These are phyloP conservation scores for Aureobasidium sp. DNA, from an alignment of 2,329 filamentous ascomycete genomes.

Conservation along the genomic window DNA sequence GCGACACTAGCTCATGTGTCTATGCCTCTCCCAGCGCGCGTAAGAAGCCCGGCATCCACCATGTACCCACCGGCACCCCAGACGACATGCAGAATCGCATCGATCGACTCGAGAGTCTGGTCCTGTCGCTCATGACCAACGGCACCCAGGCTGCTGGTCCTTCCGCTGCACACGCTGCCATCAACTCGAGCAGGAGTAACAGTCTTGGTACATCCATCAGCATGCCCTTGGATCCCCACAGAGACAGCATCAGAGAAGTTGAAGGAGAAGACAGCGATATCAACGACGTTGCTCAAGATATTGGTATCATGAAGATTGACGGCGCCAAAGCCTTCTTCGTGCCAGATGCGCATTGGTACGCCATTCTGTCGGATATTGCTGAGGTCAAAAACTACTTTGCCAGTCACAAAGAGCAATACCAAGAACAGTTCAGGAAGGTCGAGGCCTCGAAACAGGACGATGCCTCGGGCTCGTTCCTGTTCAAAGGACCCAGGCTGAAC, in stretches of 20 bases:
- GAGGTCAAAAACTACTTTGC: slow-evolving; percentile 90
- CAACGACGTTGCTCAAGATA: slow-evolving; percentile 40
- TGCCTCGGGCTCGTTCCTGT: slow-evolving; percentile 67
- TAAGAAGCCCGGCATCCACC: slow-evolving; percentile 53
- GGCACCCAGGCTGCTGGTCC: slow-evolving; percentile 55
- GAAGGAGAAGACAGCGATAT: slow-evolving; percentile 52
- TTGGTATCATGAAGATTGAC: slow-evolving; percentile 45
- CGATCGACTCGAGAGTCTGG: slow-evolving; percentile 84
- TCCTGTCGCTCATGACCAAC: slow-evolving; percentile 89
- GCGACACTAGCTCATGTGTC: slow-evolving; percentile 69
- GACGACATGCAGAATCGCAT: slow-evolving; percentile 99
- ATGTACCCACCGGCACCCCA: slow-evolving; percentile 44
- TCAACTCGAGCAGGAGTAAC: slow-evolving; percentile 35
- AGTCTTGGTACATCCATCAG: slow-evolving; percentile 25
- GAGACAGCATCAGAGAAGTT: slow-evolving; percentile 46
- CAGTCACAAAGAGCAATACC: slow-evolving; percentile 79
- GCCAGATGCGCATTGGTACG: slow-evolving; percentile 45
- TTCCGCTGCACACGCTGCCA: slow-evolving; percentile 46
- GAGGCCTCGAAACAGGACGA: slow-evolving; percentile 54
- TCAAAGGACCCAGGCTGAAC: slow-evolving; percentile 61
- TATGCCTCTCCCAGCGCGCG: slow-evolving; percentile 64
- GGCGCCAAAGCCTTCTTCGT: slow-evolving; percentile 40
- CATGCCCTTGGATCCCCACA: slow-evolving; percentile 30
- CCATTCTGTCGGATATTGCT: slow-evolving; percentile 53
- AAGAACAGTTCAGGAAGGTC: slow-evolving; percentile 70